phyloP scores from a whole-genome alignment of 1,139 yeast genomes.

The Suzukiozyma palmioleophila region DNA sequence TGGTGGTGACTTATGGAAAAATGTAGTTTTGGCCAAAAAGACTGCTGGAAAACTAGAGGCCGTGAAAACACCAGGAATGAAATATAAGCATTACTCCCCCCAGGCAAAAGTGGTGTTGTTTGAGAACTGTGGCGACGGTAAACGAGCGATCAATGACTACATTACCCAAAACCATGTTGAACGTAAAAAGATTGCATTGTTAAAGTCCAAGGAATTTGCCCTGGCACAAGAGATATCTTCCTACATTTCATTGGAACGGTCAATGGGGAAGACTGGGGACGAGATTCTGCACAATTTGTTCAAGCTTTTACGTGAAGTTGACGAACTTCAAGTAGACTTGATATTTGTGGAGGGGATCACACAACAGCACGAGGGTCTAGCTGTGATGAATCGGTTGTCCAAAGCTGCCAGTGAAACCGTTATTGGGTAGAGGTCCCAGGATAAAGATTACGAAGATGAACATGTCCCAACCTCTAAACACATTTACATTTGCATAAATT shows the following conservation, averaged over 20 bases:
- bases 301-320: conserved; percentile 66
- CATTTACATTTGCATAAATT: no score
- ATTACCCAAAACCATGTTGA: conserved; percentile 15
- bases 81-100: conserved; percentile 93
- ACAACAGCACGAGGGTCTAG: conserved; percentile 76
- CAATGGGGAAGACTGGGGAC: conserved; percentile 54
- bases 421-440: conserved; percentile 8
- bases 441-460: background rate
- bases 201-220: conserved; percentile 36
- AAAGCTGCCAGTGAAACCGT: conserved; percentile 73
- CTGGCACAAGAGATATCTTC: conserved; percentile 17
- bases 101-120: conserved; percentile 77
- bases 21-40: conserved; percentile 60
- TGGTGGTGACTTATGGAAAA: conserved; percentile 66
- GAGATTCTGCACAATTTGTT: conserved; percentile 76
- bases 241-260: conserved; percentile 30
- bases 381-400: conserved; percentile 84
- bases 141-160: conserved; percentile 23
- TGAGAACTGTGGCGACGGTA: conserved; percentile 46
- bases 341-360: conserved; percentile 75
- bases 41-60: conserved; percentile 63
- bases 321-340: conserved; percentile 54
- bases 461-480: background rate
- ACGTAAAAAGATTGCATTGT: conserved; percentile 39
- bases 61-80: conserved; percentile 97